These are phyloP conservation scores for Phlyctochytrium planicorne DNA, from an alignment of 192 early-diverging fungal species.

Conservation along the genomic window DNA sequence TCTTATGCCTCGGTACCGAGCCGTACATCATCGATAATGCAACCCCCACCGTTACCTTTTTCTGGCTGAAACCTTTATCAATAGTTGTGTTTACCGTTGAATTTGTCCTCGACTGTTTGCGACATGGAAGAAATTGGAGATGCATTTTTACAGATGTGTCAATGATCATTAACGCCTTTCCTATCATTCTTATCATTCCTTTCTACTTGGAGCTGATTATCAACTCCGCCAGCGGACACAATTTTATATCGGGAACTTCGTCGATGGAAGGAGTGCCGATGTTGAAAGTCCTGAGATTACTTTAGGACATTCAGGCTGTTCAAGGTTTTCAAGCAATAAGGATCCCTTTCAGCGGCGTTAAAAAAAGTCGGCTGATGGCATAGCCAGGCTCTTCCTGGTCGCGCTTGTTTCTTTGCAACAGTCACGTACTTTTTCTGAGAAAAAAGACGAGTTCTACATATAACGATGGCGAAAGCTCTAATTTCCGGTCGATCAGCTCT, in stretches of 20 bases:
- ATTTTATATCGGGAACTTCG: neutral
- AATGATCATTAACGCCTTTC: neutral
- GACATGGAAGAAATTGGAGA: too few relatives aligned
- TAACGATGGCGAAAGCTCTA: neutral
- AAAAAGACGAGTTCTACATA: neutral
- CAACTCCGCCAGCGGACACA: neutral
- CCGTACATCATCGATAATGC: slow-evolving; percentile 6
- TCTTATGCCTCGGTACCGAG: slow-evolving; percentile 18
- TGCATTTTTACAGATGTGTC: neutral
- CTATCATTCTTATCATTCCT: slow-evolving; percentile 14
- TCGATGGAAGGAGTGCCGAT: neutral
- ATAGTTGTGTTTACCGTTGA: slow-evolving; percentile 21
- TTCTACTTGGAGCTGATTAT: slow-evolving; percentile 13
- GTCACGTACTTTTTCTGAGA: slow-evolving; percentile 12
- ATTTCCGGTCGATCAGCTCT: slow-evolving; percentile 16
- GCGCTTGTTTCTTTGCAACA: slow-evolving; percentile 11
- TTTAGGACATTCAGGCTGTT: slow-evolving; percentile 19
- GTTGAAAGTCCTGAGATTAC: slow-evolving; percentile 10
- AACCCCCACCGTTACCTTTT: neutral
- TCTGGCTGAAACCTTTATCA: slow-evolving; percentile 11
- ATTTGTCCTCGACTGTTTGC: slow-evolving; percentile 10
- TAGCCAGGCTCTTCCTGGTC: slow-evolving; percentile 1
- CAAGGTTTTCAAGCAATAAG: slow-evolving; percentile 21
- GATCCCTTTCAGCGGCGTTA: slow-evolving; percentile 15
- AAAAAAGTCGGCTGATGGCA: slow-evolving; percentile 16